phyloP scores from a whole-genome alignment of 257 asterid genomes.

The Przewalskia tangutica region DNA sequence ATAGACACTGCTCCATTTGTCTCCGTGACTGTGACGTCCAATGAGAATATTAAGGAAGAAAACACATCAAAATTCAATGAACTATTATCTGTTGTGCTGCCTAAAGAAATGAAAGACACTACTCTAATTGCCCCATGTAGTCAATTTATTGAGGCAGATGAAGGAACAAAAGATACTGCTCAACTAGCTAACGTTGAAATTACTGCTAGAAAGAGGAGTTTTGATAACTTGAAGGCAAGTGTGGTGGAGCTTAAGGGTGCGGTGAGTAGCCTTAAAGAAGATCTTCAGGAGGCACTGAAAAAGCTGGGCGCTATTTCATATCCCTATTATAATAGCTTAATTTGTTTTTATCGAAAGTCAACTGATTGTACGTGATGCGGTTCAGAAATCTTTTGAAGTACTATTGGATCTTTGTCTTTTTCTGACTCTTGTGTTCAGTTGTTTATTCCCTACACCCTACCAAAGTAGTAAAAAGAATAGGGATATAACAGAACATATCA shows the following conservation, averaged over 20 bases:
- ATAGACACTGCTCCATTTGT: too few relatives aligned
- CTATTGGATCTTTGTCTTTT: neutral
- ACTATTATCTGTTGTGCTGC: neutral
- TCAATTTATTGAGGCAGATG: neutral
- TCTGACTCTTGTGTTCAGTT: neutral
- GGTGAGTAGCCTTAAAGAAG: neutral
- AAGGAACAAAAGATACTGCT: neutral
- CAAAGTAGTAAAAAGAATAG: too few relatives aligned
- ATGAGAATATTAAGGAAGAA: too few relatives aligned
- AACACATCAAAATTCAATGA: too few relatives aligned
- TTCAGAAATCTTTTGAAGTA: too few relatives aligned
- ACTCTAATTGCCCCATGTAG: too few relatives aligned
- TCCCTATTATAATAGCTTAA: neutral
- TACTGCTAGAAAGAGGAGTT: neutral
- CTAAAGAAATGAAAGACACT: too few relatives aligned
- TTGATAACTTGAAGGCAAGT: neutral
- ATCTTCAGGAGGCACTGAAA: neutral
- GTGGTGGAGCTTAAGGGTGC: neutral
- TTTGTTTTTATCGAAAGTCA: too few relatives aligned
- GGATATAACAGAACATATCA: too few relatives aligned
- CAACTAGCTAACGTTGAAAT: neutral
- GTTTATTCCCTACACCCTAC: neutral
- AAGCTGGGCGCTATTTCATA: neutral
- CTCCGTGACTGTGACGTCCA: too few relatives aligned
- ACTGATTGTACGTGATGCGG: neutral